Base-by-base conservation (phyloP, 495 filamentous ascomycete genomes). In the Penicillium canescens region DNA sequence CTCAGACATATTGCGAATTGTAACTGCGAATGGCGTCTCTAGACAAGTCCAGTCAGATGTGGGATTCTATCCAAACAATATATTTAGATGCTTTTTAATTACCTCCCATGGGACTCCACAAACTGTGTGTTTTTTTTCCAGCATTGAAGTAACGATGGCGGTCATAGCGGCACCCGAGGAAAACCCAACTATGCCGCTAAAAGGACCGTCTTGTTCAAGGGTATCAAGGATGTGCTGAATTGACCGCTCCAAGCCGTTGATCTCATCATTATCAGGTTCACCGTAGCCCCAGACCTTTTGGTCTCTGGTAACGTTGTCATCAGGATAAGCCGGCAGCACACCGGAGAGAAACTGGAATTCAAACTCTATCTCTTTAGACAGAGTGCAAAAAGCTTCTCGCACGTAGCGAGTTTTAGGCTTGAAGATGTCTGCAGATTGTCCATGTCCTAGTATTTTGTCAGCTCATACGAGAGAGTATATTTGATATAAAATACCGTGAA, bases 121-220 rank as follows among this genome's bases (percentile, higher is more conserved):
- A 28, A 43, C 33, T 7, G 16, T 16, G 1, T 46, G 21, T 10
- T 20, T 36, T 38, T 43, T 43, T 14, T 51, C 48, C 6, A 51
- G 38, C 14, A 42, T 23, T 14, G 48, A 43, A n/a, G 48, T 18
- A 35, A 51, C 41, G 7, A 51, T 51, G 4, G 38, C 48, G 11
- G 48, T 24, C 39, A 51, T 42, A 11, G 48, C 48, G 37, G 48
- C 48, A 20, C 48, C 48, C 13, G 48, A 51, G 14, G 48, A 51
- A 41, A 51, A 51, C 16, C 48, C 48, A 34, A 43, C 31, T 31
- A 51, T 51, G 16, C 48, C 48, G 13, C 14, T 33, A 51, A 51
- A 51, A 18, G 48, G 48, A 36, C 48, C 48, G 5, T 51, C 33
- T 10, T 51, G 13, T 6, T 51, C 26, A 12, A 51, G 24, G 14